Base-by-base conservation (phyloP, 805 yeast species). In the Ogataea thermomethanolica region DNA sequence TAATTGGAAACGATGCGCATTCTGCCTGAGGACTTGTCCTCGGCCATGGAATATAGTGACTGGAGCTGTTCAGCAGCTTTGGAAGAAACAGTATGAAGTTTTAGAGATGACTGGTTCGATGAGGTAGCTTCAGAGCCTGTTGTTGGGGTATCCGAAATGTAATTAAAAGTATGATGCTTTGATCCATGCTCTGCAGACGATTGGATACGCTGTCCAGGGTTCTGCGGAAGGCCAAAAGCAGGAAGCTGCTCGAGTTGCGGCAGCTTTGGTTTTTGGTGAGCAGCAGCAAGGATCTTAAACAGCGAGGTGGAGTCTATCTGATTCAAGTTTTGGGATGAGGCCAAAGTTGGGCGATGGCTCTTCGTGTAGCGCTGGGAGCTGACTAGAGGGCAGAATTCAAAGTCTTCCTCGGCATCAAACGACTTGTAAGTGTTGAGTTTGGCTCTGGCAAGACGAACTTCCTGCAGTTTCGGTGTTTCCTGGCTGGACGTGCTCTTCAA, bases 321-420 rank as follows among this genome's bases (percentile, higher is more conserved):
- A 9, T 27, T 36, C 11, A 23, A 33, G 27, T 26, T 23, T 12
- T 25, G 43, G 7, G 33, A 24, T 5, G 46, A 14, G n/a, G 33
- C 39, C 35, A 32, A 36, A 13, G 40, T 27, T 21, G 44, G 35
- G 45, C 35, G 14, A 21, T 31, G 39, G 3, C 15, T n/a, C 24
- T 21, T 33, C 27, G 30, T 23, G 34, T 26, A 27, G 44, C 34
- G 30, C 39, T 33, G 43, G 29, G 37, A 29, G 40, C 33, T 44
- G n/a, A 45, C 17, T 9, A 58, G 35, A 14, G 85, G 85, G 49
- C 81, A 79, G 58, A 84, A 84, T 62, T 81, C 90, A 36, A 73
- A 56, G 58, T 84, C 91, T 50, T 83, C 85, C 56, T 79, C 87
- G 29, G 70, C 56, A 49, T 81, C 89, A 58, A 84, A 81, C 27